Percentiles rank a stretch among this genome's conserved stretches.
phyloP scores from a whole-genome alignment of 202 grass and related monocot genomes.

The Alloteropsis angusta region DNA sequence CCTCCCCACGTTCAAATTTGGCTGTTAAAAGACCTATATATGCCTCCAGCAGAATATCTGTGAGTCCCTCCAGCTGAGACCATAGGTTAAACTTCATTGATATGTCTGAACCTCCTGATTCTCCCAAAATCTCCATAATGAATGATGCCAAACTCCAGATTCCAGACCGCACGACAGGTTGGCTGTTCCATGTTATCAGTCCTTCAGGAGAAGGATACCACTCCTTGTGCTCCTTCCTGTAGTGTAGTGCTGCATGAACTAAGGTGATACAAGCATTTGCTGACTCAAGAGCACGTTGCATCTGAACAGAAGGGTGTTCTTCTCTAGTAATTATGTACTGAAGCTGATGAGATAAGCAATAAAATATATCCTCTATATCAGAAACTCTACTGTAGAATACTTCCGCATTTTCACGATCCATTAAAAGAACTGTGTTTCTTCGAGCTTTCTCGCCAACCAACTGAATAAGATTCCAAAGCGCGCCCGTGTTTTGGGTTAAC shows the following conservation, averaged over 20 bases:
- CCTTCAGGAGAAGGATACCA: conserved; percentile 98
- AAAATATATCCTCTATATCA: conserved; percentile 84
- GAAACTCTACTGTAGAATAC: conserved; percentile 97
- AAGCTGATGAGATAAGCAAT: conserved; percentile 78
- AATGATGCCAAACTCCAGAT: conserved; percentile 72
- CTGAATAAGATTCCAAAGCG: conserved; percentile 88
- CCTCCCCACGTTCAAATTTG: conserved; percentile 76
- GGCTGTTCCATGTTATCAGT: conserved; percentile 83
- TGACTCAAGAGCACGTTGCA: conserved; percentile 66
- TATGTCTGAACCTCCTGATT: conserved; percentile 43
- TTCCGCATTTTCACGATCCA: conserved; percentile 98
- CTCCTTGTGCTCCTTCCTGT: conserved; percentile 58
- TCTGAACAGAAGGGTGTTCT: conserved; percentile 49
- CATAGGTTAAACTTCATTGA: conserved; percentile 53
- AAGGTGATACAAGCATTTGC: conserved; percentile 63
- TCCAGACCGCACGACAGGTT: conserved; percentile 64
- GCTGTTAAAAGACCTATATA: conserved; percentile 75
- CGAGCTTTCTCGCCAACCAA: conserved; percentile 95
- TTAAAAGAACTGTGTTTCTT: conserved; percentile 81
- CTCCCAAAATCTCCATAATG: conserved; percentile 67
- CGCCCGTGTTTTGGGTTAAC: conserved; percentile 39
- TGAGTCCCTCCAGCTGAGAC: conserved; percentile 68
- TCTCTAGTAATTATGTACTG: conserved; percentile 65
- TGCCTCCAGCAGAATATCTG: conserved; percentile 75
- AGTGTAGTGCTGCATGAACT: conserved; percentile 55